A percentile compares a stretch with the other conserved stretches of the same genome.
phyloP scores from a whole-genome alignment of 2,329 filamentous ascomycete genomes.

The Plenodomus biglobosus region DNA sequence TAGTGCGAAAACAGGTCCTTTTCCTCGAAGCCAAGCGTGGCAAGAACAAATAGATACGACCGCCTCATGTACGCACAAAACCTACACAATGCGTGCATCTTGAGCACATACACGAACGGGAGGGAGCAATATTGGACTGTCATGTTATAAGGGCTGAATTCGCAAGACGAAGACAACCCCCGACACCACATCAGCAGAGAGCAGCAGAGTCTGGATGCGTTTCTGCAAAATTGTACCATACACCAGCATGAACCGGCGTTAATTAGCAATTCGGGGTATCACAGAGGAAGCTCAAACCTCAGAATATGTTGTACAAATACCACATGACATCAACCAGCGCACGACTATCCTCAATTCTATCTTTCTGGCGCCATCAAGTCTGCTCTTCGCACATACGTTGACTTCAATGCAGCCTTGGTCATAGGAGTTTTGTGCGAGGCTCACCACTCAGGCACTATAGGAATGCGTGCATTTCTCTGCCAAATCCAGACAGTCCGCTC shows the following conservation, averaged over 20 bases:
- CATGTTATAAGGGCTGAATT: not conserved
- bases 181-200: not conserved
- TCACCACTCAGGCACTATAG: no score
- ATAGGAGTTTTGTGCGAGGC: no score
- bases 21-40: conserved; percentile 92
- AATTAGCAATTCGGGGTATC: no score
- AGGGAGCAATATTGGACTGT: not conserved
- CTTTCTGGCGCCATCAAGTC: no score
- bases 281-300: no score
- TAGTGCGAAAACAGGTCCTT: conserved; percentile 91
- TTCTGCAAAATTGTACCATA: conserved; percentile 23
- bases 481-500: no score
- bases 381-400: no score
- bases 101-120: not conserved
- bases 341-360: no score
- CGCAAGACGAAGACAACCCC: not conserved
- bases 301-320: no score
- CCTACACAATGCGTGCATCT: not conserved
- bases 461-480: no score
- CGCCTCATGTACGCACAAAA: not conserved
- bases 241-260: not conserved
- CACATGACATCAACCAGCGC: no score
- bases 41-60: conserved; percentile 48
- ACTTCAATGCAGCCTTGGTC: no score
- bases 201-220: not conserved